Percentiles rank a stretch among this genome's conserved stretches.
Evolutionary conservation across 257 asterid genomes (phyloP).

Genomic region (Forsythia viridissima): DNA sequence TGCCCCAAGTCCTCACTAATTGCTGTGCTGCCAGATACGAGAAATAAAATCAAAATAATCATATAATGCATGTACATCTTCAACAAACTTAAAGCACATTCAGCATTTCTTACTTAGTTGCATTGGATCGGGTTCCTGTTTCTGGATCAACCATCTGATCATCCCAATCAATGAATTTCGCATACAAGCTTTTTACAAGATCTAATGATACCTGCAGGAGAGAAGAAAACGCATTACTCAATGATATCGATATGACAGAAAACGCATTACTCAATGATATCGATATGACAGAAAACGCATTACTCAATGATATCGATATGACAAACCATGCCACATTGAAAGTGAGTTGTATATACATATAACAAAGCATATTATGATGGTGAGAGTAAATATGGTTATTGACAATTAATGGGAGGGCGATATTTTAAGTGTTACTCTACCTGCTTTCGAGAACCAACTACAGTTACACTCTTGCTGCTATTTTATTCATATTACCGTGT

Average conservation of each 20-base stretch:
- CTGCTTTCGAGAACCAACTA: background rate
- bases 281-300: background rate
- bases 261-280: too few relatives aligned
- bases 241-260: slow-evolving; percentile 10
- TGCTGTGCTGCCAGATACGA: slow-evolving; percentile 85
- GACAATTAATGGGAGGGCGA: background rate
- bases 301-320: background rate
- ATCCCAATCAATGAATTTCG: slow-evolving; percentile 98
- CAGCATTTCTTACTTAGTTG: slow-evolving; percentile 72
- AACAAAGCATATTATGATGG: slow-evolving; percentile 10
- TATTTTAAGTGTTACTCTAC: background rate
- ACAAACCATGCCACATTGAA: slow-evolving; percentile 11
- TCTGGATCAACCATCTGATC: slow-evolving; percentile 87
- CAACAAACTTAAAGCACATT: slow-evolving; percentile 23
- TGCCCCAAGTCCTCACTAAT: slow-evolving; percentile 99
- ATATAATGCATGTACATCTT: slow-evolving; percentile 15
- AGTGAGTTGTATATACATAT: slow-evolving; percentile 11
- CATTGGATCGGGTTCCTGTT: slow-evolving; percentile 76
- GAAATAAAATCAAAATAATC: slow-evolving; percentile 30
- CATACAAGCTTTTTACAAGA: slow-evolving; percentile 93
- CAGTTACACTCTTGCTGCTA: background rate
- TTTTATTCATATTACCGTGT: background rate
- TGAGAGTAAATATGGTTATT: background rate
- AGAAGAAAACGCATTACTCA: slow-evolving; percentile 16
- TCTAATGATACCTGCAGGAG: slow-evolving; percentile 83